Evolutionary conservation across 306 rosid species (phyloP), one percentile per base, ranked within the genome.

Genomic region (Lathyrus tuberosus): DNA sequence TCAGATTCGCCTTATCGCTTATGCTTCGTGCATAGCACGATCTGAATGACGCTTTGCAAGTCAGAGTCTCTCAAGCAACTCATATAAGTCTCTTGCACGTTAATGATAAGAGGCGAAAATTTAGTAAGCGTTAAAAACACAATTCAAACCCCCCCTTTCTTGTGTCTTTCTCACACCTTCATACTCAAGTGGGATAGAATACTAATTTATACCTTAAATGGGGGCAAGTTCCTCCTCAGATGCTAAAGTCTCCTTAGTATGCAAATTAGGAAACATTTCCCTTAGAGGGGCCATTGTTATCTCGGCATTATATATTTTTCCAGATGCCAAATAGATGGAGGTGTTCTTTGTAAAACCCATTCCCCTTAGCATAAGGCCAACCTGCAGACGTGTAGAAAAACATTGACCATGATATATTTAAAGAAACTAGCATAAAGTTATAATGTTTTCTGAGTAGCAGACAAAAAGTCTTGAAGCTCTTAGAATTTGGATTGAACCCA

Each of bases 351-450:
- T 86, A 78, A 94, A 94, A 47, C 99, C 97, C 99, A 91, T 94
- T 72, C 96, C 99, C 72, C 95, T 88, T 46, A 94, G 96, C 97
- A 91, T 94, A 78, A 94, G 81, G 52, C 99, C 99, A 30, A 94
- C 98, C 98, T 94, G 75, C 67, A 67, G 72, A 82, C 65, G 70
- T 26, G 60, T 51, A 58, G 65, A 61, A 77, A 72, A 33, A 63
- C 64, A 75, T 57, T 33, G 38, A 64, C 65, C 65, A 75, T 65
- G 35, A 41, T 31, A 24, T 43, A 65, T 14, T 24, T 20, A 65
- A 13, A 24, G 20, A 47, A 24, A 42, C 13, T 24, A 24, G 24
- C 24, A 24, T 22, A 35, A 17, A 43, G 15, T 76, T 59, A 68
- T 68, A 30, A 43, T 2, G 41, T 51, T 40, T 17, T 15, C 51